These are phyloP conservation scores for Didymella glomerata DNA, from an alignment of 2,329 filamentous ascomycete species.

Conservation along the genomic window DNA sequence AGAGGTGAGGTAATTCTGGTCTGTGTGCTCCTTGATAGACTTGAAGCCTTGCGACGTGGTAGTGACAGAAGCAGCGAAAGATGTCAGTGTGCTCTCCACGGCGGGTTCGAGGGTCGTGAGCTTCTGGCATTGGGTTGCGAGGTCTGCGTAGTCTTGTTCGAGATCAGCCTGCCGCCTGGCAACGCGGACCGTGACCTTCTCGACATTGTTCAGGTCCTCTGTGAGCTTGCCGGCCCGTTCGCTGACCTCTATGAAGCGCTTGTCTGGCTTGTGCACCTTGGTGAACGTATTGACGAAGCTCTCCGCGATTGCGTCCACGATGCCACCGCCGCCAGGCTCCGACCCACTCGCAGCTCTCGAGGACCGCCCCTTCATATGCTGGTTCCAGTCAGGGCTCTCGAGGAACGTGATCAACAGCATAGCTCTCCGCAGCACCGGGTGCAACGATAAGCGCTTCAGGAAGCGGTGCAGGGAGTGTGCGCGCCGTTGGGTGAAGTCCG, in stretches of 20 bases:
- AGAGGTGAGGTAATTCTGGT: constrained; percentile 93
- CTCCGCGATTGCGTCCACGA: constrained; percentile 95
- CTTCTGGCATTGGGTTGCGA: constrained; percentile 94
- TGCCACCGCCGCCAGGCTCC: constrained; percentile 64
- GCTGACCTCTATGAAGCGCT: constrained; percentile 90
- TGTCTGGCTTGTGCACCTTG: constrained; percentile 94
- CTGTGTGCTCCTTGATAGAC: constrained; percentile 86
- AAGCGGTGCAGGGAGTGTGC: constrained; percentile 93
- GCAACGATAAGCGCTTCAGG: constrained; percentile 82
- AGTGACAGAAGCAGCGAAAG: constrained; percentile 86
- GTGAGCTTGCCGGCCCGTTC: constrained; percentile 91
- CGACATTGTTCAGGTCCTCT: constrained; percentile 89
- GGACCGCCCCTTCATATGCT: constrained; percentile 84
- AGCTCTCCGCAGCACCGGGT: constrained; percentile 86
- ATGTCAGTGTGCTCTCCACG: constrained; percentile 80
- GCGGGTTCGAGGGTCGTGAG: constrained; percentile 89
- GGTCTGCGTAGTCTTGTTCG: constrained; percentile 85
- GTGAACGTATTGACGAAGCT: constrained; percentile 97
- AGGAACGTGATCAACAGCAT: constrained; percentile 87
- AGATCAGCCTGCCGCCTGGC: constrained; percentile 87
- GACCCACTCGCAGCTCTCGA: constrained; percentile 65
- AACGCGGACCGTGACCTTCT: constrained; percentile 93
- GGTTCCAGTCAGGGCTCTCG: constrained; percentile 95
- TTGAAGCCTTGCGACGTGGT: constrained; percentile 82
- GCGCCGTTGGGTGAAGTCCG: constrained; percentile 88